Evolutionary conservation across 805 yeast genomes (phyloP).

Genomic region (Starmerella bombicola): DNA sequence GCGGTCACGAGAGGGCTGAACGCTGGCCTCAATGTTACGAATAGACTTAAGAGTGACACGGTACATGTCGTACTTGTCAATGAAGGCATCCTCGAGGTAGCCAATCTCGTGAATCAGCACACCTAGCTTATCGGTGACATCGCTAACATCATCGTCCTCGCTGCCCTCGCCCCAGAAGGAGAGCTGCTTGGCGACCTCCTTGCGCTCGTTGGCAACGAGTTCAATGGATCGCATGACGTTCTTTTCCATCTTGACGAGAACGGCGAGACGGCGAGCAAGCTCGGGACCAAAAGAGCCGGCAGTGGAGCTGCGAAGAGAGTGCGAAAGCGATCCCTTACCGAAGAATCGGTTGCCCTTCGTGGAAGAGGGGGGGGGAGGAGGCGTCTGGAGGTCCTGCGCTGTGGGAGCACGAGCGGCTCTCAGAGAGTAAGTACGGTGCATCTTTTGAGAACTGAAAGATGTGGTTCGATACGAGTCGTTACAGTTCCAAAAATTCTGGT

Average conservation of each 20-base stretch:
- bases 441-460: slow-evolving; percentile 25
- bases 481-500: too few species aligned
- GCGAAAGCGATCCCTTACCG: slow-evolving; percentile 53
- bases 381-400: slow-evolving; percentile 84
- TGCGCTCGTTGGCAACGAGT: slow-evolving; percentile 83
- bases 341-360: slow-evolving; percentile 77
- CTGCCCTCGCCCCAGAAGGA: slow-evolving; percentile 91
- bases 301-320: slow-evolving; percentile 52
- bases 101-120: slow-evolving; percentile 91
- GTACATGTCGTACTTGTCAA: slow-evolving; percentile 97
- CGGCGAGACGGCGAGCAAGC: slow-evolving; percentile 80
- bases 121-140: slow-evolving; percentile 94
- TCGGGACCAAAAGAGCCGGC: slow-evolving; percentile 95
- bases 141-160: slow-evolving; percentile 92
- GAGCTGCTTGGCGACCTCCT: slow-evolving; percentile 92
- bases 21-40: slow-evolving; percentile 94
- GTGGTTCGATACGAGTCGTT: background rate
- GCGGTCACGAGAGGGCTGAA: slow-evolving; percentile 96
- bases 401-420: slow-evolving; percentile 95
- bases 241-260: slow-evolving; percentile 91
- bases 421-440: slow-evolving; percentile 98
- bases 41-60: slow-evolving; percentile 87
- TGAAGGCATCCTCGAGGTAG: slow-evolving; percentile 95
- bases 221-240: slow-evolving; percentile 89
- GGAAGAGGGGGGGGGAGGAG: slow-evolving; percentile 90